Base-by-base conservation (phyloP, 768 basidiomycete species). In the Suillus hirtellus region DNA sequence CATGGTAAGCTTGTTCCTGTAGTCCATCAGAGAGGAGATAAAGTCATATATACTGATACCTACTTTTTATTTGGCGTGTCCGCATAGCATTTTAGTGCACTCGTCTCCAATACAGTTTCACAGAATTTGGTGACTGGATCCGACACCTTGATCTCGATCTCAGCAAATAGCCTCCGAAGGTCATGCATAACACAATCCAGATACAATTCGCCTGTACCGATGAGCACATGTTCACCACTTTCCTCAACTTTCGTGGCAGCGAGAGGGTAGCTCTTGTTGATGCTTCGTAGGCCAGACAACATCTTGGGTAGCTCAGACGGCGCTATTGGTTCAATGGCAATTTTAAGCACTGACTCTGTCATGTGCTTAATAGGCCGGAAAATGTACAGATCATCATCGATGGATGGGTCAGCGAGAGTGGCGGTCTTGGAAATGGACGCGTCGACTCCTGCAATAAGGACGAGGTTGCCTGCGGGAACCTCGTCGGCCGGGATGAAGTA, bases 61-160 rank as follows among this genome's bases (percentile, higher is more conserved):
- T 69, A 96, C 95, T 94, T 95, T 80, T 99, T 99, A 79, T 99
- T 99, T 7, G 97, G 97, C 37, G 97, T 99, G 70, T 99, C 97
- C 19, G 97, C 97, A 75, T 99, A 99, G 72, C 96, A 99, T 78
- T 99, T 99, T 66, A 99, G 78, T 4, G 96, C 97, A 68, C 92
- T 95, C 38, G 96, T 99, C 81, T 99, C 97, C 67, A 98, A 80
- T 24, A 99, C 96, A 2, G 97, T 99, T 80, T 99, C 97, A 72
- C 93, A 92, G 80, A 99, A 99, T 73, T 95, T 94, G 17, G 95
- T 96, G 44, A 99, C 95, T 1, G 97, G 97, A 80, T 99, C 97
- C 27, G 96, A 99, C 15, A 99, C 95, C 81, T 99, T 99, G 83
- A 99, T 98, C 82, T 99, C 97, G 69, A 99, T 97, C 80, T 99